A percentile compares a stretch with the other conserved stretches of the same genome.
These are phyloP conservation scores for Trametes punicea DNA, from an alignment of 768 basidiomycete genomes.

Conservation along the genomic window DNA sequence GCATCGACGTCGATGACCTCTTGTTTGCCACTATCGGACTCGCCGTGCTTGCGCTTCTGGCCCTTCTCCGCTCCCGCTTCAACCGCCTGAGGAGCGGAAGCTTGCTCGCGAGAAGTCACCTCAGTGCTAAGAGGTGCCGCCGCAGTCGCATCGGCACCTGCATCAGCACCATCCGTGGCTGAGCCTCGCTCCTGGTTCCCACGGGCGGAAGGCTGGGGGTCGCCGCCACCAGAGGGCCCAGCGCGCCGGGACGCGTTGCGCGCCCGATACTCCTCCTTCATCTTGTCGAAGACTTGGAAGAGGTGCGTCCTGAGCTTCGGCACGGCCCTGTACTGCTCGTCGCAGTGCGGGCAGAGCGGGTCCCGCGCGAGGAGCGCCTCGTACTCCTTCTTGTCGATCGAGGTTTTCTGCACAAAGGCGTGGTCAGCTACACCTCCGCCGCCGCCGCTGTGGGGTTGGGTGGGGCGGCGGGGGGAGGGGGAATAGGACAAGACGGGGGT, in stretches of 20 bases:
- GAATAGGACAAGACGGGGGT: background rate
- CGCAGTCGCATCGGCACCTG: background rate
- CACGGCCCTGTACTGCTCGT: conserved; percentile 60
- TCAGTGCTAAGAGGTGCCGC: background rate
- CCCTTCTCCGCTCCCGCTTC: background rate
- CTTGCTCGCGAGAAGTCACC: no score
- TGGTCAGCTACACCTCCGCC: background rate
- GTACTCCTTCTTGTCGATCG: conserved; percentile 49
- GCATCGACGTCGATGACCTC: background rate
- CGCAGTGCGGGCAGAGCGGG: conserved; percentile 71
- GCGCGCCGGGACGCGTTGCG: conserved; percentile 32
- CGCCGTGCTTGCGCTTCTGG: conserved; percentile 15
- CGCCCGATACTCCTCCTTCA: conserved; percentile 32
- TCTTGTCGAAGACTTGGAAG: conserved; percentile 35
- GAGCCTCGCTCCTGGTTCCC: no score
- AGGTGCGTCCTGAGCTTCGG: conserved; percentile 74
- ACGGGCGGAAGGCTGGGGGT: no score
- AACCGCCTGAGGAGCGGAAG: background rate
- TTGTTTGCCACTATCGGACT: background rate
- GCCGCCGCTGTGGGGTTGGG: background rate
- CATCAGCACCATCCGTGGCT: background rate
- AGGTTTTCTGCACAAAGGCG: conserved; percentile 43
- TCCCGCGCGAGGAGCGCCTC: conserved; percentile 65
- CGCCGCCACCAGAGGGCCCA: background rate
- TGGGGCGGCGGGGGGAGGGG: no score